Evolutionary conservation across 352 stramenopile species (phyloP).

Genomic region (Salisapilia sapeloensis): DNA sequence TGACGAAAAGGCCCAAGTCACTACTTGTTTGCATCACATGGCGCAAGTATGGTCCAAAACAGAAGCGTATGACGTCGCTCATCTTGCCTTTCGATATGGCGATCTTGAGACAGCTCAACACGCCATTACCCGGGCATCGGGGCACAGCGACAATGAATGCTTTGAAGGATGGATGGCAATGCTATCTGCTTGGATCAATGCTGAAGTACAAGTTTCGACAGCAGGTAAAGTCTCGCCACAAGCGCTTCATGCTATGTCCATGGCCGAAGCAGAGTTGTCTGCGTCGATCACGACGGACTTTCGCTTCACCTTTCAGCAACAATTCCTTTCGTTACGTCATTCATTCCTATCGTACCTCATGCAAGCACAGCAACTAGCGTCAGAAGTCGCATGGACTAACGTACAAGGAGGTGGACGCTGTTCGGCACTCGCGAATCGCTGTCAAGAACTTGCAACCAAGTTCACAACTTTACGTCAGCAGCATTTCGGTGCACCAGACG

Average conservation of each 20-base stretch:
- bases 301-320: conserved; percentile 23
- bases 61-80: too few species aligned
- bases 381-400: conserved; percentile 19
- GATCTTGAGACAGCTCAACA: too few species aligned
- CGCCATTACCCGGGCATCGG: too few species aligned
- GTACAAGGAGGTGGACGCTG: conserved; percentile 7
- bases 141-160: conserved; percentile 15
- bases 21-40: too few species aligned
- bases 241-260: conserved; percentile 9
- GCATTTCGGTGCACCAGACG: conserved; percentile 10
- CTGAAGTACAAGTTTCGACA: conserved; percentile 10
- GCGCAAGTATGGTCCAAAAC: too few species aligned
- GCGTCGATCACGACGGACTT: conserved; percentile 14
- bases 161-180: conserved; percentile 28
- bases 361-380: conserved; percentile 21
- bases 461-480: conserved; percentile 9
- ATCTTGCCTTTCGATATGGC: too few species aligned
- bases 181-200: conserved; percentile 12
- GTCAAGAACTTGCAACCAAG: conserved; percentile 8
- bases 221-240: conserved; percentile 9
- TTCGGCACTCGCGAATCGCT: conserved; percentile 6
- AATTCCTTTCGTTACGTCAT: conserved; percentile 14
- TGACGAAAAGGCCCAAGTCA: too few species aligned
- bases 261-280: conserved; percentile 13
- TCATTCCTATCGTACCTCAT: conserved; percentile 23